Base-by-base conservation (phyloP, 2,329 filamentous ascomycete species). In the Cladosporium sp. region DNA sequence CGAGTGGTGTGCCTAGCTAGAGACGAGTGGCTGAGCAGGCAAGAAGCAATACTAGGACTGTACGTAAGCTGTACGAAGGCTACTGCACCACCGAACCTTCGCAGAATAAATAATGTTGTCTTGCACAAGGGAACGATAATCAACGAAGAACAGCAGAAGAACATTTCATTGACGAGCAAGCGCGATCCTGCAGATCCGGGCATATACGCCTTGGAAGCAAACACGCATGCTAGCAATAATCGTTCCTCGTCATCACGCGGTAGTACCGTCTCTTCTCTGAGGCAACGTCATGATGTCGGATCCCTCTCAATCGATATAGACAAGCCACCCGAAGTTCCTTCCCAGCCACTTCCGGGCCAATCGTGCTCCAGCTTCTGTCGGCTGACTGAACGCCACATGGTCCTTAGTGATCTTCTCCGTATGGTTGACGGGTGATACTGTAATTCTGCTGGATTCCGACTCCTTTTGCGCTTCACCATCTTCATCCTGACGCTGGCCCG, bases 311-410 rank as follows among this genome's bases (percentile, higher is more conserved):
- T 52, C 34, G 3, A 46, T 13, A 66, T 84, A 84, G 45, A 84
- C 79, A 67, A 75, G 74, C 82, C 82, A 84, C 44, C 77, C 78
- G 53, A 73, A 74, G 44, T 74, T 69, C 43, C 68, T 69, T 18
- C 77, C 79, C 59, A 79, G 81, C 72, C 81, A 85, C 55, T 74
- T 76, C 60, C 77, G 72, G 8, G 82, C 81, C 57, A 86, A 69
- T 40, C 69, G 70, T 11, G 75, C 76, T 35, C 83, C 83, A 60
- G 76, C 79, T 58, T 79, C 78, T 0, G 83, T 86, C n/a, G 82
- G 82, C 60, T 84, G 81, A 59, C 81, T 84, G 68, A 86, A 85
- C 2, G 82, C 82, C 37, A 85, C 72, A n/a, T 61, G 52, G 9
- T 73, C 70, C 63, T 80, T 82, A 14, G 74, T 70, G 44, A 83